These are phyloP conservation scores for Saturnispora diversa DNA, from an alignment of 805 yeast species.

Conservation along the genomic window DNA sequence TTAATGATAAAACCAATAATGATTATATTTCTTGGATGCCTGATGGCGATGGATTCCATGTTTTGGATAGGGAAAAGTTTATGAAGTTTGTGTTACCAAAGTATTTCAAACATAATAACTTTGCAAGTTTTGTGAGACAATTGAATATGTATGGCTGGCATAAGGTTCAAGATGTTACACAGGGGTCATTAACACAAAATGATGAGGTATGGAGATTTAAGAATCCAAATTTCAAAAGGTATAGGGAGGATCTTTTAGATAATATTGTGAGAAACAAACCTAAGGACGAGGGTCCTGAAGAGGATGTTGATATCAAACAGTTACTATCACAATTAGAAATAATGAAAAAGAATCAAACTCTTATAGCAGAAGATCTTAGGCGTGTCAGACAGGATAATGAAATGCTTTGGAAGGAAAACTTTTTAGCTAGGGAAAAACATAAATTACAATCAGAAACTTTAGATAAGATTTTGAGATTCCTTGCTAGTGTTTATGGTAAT, in stretches of 20 bases:
- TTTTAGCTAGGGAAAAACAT: slow-evolving; percentile 74
- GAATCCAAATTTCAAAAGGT: slow-evolving; percentile 70
- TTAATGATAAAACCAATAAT: slow-evolving; percentile 66
- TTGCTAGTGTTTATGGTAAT: slow-evolving; percentile 74
- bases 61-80: slow-evolving; percentile 73
- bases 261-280: slow-evolving; percentile 71
- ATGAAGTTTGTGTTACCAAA: slow-evolving; percentile 80
- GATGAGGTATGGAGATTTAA: slow-evolving; percentile 90
- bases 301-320: slow-evolving; percentile 40
- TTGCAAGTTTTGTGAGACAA: slow-evolving; percentile 93
- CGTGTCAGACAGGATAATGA: slow-evolving; percentile 84
- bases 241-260: slow-evolving; percentile 76
- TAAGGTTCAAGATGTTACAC: slow-evolving; percentile 85
- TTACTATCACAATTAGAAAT: slow-evolving; percentile 65
- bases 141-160: slow-evolving; percentile 99
- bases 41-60: slow-evolving; percentile 81
- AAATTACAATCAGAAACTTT: slow-evolving; percentile 80
- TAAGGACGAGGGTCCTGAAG: slow-evolving; percentile 34
- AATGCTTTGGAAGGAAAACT: slow-evolving; percentile 84
- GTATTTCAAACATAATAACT: slow-evolving; percentile 91
- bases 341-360: slow-evolving; percentile 68
- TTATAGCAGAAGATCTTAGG: slow-evolving; percentile 76
- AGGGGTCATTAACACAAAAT: slow-evolving; percentile 55
- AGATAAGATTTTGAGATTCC: slow-evolving; percentile 77
- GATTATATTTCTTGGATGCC: slow-evolving; percentile 75